Evolutionary conservation across 305 asterid species (phyloP).

Genomic region (Striga hermonthica): DNA sequence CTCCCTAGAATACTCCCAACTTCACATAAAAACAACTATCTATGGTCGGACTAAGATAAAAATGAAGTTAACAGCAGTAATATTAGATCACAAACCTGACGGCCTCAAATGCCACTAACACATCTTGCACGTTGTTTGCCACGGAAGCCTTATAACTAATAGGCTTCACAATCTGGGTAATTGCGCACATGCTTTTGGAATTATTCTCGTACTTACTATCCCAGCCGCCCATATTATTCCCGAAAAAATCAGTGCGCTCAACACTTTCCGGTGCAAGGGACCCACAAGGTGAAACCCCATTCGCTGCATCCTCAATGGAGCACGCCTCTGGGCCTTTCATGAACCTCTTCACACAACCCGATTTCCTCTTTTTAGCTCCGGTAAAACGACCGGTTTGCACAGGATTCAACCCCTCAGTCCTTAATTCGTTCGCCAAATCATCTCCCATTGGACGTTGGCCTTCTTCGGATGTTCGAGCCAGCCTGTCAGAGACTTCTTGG

Average conservation of each 20-base stretch:
- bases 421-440: constrained; percentile 37
- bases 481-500: constrained; percentile 33
- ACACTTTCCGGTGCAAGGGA: constrained; percentile 33
- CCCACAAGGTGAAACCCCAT: constrained; percentile 34
- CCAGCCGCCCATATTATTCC: constrained; percentile 35
- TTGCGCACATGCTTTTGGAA: constrained; percentile 46
- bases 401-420: constrained; percentile 39
- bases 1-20: too few species aligned
- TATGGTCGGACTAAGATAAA: not conserved
- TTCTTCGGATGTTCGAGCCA: constrained; percentile 33
- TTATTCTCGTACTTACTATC: constrained; percentile 42
- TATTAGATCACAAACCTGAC: constrained; percentile 58
- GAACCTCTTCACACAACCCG: constrained; percentile 82
- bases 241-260: constrained; percentile 40
- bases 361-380: constrained; percentile 85
- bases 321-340: constrained; percentile 45
- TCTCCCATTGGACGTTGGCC: constrained; percentile 32
- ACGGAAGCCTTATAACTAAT: constrained; percentile 53
- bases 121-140: constrained; percentile 55
- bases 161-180: constrained; percentile 69
- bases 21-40: too few species aligned
- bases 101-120: constrained; percentile 70
- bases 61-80: constrained; percentile 21
- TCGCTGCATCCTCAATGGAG: constrained; percentile 33
- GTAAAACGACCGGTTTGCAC: constrained; percentile 54